Base-by-base conservation (phyloP, 2,329 filamentous ascomycete genomes). In the Nothophaeocryptopus gaeumannii region DNA sequence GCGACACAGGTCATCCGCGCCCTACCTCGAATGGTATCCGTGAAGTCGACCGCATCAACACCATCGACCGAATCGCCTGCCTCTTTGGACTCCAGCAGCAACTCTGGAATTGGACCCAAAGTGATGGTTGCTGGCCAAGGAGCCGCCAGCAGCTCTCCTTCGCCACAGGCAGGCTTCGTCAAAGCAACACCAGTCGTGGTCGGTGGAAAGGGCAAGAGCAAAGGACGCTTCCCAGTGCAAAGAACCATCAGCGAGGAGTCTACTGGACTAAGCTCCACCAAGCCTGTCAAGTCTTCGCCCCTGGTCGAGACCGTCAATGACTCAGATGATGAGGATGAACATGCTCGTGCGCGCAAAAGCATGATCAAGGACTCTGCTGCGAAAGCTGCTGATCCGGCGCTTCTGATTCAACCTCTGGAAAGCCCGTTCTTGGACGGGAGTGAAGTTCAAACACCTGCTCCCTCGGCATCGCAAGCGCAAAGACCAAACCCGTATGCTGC, bases 11-110 rank as follows among this genome's bases (percentile, higher is more conserved):
- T 89, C 51, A 87, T 92, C 66, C 83, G 90, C 53, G 88, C 87
- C 57, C 95, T 93, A 71, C 89, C 93, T 8, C 91, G 89, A 32
- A 85, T 97, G 65, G 90, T 99, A 67, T 96, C 89, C 63, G 90
- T 99, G 58, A 93, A 89, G 49, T 56, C 55, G 30, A 40, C 46
- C 32, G 44, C 41, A 12, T 47, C 53, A 12, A 38, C 47, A 2
- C 50, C 49, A 9, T 49, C 57, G 0, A 44, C 52, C 12, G 50
- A 53, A 36, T 34, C 38, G 14, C 29, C 45, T 12, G 45, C 53
- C 31, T 43, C 32, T 31, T 16, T 50, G 8, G 20, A 26, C 20
- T 26, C 20, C 20, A 26, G 20, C 20, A 16, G 32, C n/a, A 9
- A 14, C 8, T 4, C 42, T 30, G 14, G 29, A 16, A 53, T 58